A percentile compares a stretch with the other conserved stretches of the same genome.
phyloP scores from a whole-genome alignment of 257 asterid genomes.

The Salvia splendens region DNA sequence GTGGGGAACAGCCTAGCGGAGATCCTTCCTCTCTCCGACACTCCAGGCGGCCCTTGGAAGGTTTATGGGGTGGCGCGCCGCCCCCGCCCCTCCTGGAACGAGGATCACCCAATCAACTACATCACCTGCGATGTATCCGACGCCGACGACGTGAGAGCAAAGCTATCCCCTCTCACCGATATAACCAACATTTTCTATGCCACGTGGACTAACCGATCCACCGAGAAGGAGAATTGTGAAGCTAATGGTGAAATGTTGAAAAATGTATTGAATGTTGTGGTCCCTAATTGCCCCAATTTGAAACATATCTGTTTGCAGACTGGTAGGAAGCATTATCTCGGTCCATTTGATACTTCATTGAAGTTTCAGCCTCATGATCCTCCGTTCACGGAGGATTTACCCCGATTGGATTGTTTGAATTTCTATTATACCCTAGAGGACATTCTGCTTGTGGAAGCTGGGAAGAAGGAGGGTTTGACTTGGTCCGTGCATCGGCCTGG shows the following conservation, averaged over 20 bases:
- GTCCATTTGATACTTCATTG: slow-evolving; percentile 57
- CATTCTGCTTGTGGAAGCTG: slow-evolving; percentile 59
- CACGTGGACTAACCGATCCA: slow-evolving; percentile 71
- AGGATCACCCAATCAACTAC: slow-evolving; percentile 73
- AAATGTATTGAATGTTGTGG: slow-evolving; percentile 54
- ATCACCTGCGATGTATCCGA: slow-evolving; percentile 73
- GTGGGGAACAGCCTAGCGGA: slow-evolving; percentile 94
- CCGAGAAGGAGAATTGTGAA: slow-evolving; percentile 70
- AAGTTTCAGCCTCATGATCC: slow-evolving; percentile 55
- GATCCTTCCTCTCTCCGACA: slow-evolving; percentile 93
- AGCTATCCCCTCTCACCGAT: slow-evolving; percentile 65
- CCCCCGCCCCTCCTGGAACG: slow-evolving; percentile 78
- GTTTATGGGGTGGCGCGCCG: slow-evolving; percentile 95
- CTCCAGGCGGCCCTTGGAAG: slow-evolving; percentile 98
- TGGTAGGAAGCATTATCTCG: slow-evolving; percentile 75
- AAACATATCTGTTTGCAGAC: slow-evolving; percentile 76
- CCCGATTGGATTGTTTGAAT: slow-evolving; percentile 54
- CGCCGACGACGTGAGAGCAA: slow-evolving; percentile 46
- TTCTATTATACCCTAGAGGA: slow-evolving; percentile 76
- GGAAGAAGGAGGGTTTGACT: slow-evolving; percentile 72
- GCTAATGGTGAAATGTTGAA: slow-evolving; percentile 70
- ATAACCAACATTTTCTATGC: slow-evolving; percentile 77
- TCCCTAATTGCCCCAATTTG: slow-evolving; percentile 72
- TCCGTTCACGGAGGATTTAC: slow-evolving; percentile 78
- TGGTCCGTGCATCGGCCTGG: slow-evolving; percentile 95